Conservation (phyloP, 2,329 filamentous ascomycete species). For the Neospermospora avenae region DNA sequence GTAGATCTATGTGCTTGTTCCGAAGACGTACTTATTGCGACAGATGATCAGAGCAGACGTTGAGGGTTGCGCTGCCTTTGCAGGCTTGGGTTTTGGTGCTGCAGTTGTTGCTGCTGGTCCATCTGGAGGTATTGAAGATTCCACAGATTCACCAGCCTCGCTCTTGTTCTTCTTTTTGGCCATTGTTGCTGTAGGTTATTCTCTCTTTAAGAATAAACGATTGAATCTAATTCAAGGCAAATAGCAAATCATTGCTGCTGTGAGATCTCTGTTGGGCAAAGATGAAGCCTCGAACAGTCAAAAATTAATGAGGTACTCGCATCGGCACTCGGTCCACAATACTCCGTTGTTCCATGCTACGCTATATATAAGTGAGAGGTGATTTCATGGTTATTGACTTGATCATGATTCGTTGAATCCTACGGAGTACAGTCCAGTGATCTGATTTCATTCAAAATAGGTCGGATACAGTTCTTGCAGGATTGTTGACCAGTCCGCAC, state of each 20-base stretch:
- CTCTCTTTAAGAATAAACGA: not conserved
- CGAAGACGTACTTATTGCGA: constrained; percentile 62
- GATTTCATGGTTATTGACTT: too few species aligned
- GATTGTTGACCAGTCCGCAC: too few species aligned
- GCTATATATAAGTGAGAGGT: too few species aligned
- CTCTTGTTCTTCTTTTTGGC: constrained; percentile 48
- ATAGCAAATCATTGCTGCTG: not conserved
- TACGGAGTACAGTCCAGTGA: not conserved
- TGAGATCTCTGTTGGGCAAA: not conserved
- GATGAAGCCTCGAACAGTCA: not conserved
- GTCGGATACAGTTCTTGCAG: not conserved
- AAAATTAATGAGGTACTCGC: not conserved
- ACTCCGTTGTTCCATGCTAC: not conserved
- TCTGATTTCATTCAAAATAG: not conserved
- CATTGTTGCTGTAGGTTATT: constrained; percentile 35
- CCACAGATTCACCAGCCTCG: constrained; percentile 32
- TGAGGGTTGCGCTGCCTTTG: constrained; percentile 36
- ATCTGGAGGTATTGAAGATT: constrained; percentile 20
- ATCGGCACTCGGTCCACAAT: not conserved
- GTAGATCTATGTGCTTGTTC: not conserved
- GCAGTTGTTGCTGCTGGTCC: constrained; percentile 18
- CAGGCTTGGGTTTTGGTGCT: constrained; percentile 26
- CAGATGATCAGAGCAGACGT: constrained; percentile 56
- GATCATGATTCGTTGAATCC: not conserved
- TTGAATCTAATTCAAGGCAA: not conserved